Conservation (phyloP, 331 rosid species). For the Rosa hybrid region DNA sequence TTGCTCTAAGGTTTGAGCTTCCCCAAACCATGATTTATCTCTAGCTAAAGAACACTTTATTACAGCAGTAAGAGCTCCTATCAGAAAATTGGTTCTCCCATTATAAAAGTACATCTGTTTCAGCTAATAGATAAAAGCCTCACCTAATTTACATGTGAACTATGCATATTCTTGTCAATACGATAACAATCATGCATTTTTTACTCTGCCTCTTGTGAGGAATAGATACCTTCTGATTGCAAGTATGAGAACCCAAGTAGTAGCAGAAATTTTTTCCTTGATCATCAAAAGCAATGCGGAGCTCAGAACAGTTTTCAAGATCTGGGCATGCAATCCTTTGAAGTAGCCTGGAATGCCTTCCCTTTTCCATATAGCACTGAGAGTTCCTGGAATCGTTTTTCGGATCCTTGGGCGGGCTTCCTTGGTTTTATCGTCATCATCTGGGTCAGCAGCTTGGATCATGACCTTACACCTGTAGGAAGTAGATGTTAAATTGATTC, state of each 20-base stretch:
- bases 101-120: neutral
- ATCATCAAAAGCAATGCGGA: constrained; percentile 97
- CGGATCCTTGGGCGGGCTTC: constrained; percentile 36
- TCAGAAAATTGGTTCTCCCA: neutral
- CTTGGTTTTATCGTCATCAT: constrained; percentile 40
- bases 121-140: neutral
- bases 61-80: constrained; percentile 9
- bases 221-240: constrained; percentile 70
- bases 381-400: constrained; percentile 56
- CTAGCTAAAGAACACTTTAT: constrained; percentile 1
- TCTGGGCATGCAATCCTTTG: constrained; percentile 96
- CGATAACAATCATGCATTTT: constrained; percentile 40
- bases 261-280: constrained; percentile 88
- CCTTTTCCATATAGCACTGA: constrained; percentile 70
- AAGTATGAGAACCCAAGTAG: constrained; percentile 88
- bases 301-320: constrained; percentile 94
- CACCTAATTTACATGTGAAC: constrained; percentile 24
- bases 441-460: constrained; percentile 84
- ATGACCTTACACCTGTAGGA: constrained; percentile 90
- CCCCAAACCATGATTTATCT: neutral
- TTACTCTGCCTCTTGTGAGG: constrained; percentile 55
- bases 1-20: neutral
- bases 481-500: constrained; percentile 26
- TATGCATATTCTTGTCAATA: neutral
- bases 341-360: constrained; percentile 86